A percentile compares a stretch with the other conserved stretches of the same genome.
phyloP scores from a whole-genome alignment of 2,329 filamentous ascomycete species.

The Fusarium drepaniforme region DNA sequence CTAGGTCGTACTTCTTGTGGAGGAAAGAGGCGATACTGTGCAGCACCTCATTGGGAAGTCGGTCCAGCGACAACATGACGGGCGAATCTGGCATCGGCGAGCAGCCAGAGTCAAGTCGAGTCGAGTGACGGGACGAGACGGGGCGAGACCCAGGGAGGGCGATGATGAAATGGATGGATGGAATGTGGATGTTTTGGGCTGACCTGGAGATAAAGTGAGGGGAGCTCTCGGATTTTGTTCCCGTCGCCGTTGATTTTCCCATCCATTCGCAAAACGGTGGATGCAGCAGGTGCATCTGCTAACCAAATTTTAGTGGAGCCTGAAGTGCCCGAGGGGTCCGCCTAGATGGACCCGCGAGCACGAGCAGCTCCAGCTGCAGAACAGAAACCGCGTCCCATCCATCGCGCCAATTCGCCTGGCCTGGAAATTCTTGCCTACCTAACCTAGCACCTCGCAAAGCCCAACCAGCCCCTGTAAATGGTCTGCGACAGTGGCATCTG shows the following conservation, averaged over 20 bases:
- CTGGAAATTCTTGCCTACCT: not conserved
- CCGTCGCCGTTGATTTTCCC: slow-evolving; percentile 17
- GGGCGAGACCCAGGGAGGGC: not conserved
- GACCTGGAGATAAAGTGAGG: slow-evolving; percentile 22
- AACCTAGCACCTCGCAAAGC: not conserved
- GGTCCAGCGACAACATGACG: slow-evolving; percentile 46
- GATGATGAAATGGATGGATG: not conserved
- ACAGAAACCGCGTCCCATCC: not conserved
- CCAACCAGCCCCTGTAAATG: slow-evolving; percentile 17
- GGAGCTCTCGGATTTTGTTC: slow-evolving; percentile 34
- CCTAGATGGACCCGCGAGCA: not conserved
- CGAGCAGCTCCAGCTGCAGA: not conserved
- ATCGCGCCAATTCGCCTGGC: not conserved
- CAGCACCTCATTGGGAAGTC: slow-evolving; percentile 46
- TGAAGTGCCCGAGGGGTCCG: not conserved
- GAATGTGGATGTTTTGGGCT: slow-evolving; percentile 16
- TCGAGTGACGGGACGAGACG: not conserved
- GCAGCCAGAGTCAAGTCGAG: slow-evolving; percentile 13
- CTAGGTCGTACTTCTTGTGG: slow-evolving; percentile 43
- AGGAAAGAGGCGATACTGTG: slow-evolving; percentile 41
- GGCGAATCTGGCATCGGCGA: slow-evolving; percentile 29
- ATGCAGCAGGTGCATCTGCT: slow-evolving; percentile 14
- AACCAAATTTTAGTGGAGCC: slow-evolving; percentile 2
- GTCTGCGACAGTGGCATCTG: not conserved
- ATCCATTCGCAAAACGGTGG: slow-evolving; percentile 2